Evolutionary conservation across 495 filamentous ascomycete species (phyloP), one percentile per base, ranked within the genome.

Genomic region (Penicillium waksmanii): DNA sequence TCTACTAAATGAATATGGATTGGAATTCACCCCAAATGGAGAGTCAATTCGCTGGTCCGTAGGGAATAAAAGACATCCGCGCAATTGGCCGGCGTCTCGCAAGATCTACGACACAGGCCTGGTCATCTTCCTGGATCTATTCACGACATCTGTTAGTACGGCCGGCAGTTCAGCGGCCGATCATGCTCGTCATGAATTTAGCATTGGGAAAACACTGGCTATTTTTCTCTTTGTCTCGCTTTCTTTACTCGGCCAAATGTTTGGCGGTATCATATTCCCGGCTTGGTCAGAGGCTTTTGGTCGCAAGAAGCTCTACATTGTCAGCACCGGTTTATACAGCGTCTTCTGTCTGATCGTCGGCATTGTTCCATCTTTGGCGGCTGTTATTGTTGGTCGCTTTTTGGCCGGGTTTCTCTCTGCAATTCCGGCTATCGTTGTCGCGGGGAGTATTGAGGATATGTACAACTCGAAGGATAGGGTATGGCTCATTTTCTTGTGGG

Each of bases 391-490:
- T 49, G 73, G 74, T 0, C 75, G 81, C 4, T 71, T 75, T 21
- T 33, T 77, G 3, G 69, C 74, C 0, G 81, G 79, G 2, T 63
- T 81, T 33, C 55, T 77, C 0, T 81, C 78, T 0, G 76, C 79
- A 1, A 70, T 82, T 3, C 81, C 79, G 0, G 67, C 73, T 0
- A 67, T 77, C 7, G 71, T 82, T 5, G 70, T 77, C 5, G 67
- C 71, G 0, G 79, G 80, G 0, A 80, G 77, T 44, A 73, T 82
- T 48, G 80, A 84, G 55, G 80, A 83, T 62, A 76, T 84, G 63
- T 83, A 70, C 57, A 71, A 78, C 53, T 57, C 71, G 2, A 66
- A 64, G 50, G 66, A 63, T 40, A 70, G 81, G 1, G 73, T 81
- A 5, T 84, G 78, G 76, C 36, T 80, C 3, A 73, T 82, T 18